Conservation (phyloP, 2,329 filamentous ascomycete species). For the Pezicula carpinea region DNA sequence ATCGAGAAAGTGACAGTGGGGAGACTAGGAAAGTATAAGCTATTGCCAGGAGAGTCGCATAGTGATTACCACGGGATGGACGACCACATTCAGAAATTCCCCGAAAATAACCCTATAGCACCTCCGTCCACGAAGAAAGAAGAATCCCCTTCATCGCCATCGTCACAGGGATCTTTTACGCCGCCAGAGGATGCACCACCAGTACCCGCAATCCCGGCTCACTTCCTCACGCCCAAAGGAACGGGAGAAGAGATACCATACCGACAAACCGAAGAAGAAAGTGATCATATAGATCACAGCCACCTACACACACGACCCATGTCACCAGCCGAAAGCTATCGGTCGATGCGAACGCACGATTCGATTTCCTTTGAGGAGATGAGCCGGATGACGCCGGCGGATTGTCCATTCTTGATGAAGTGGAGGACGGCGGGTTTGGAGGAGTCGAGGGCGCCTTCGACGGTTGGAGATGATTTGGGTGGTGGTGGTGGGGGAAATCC, state of each 20-base stretch:
- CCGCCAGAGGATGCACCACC: no score
- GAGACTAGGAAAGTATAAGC: slow-evolving; percentile 9
- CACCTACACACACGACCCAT: slow-evolving; percentile 1
- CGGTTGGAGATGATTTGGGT: neutral
- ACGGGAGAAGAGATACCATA: neutral
- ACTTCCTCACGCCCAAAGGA: no score
- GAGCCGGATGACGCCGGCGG: slow-evolving; percentile 4
- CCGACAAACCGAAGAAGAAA: neutral
- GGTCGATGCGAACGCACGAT: neutral
- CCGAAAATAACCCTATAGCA: neutral
- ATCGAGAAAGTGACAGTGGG: slow-evolving; percentile 7
- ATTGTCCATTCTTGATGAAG: slow-evolving; percentile 12
- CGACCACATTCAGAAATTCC: neutral
- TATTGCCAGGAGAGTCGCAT: slow-evolving; percentile 12
- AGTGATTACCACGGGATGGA: neutral
- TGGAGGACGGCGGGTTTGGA: neutral
- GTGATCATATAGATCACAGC: slow-evolving; percentile 6
- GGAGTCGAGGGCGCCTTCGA: neutral
- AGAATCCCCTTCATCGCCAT: no score
- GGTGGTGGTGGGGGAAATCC: neutral
- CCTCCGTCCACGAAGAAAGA: no score
- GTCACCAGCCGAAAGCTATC: slow-evolving; percentile 1
- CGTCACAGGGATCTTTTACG: no score
- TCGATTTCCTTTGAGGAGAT: slow-evolving; percentile 6
- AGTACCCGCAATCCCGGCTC: no score